Evolutionary conservation across 1,139 yeast species (phyloP), one percentile per base, ranked within the genome.

Genomic region (Magnusiomyces fungicola): DNA sequence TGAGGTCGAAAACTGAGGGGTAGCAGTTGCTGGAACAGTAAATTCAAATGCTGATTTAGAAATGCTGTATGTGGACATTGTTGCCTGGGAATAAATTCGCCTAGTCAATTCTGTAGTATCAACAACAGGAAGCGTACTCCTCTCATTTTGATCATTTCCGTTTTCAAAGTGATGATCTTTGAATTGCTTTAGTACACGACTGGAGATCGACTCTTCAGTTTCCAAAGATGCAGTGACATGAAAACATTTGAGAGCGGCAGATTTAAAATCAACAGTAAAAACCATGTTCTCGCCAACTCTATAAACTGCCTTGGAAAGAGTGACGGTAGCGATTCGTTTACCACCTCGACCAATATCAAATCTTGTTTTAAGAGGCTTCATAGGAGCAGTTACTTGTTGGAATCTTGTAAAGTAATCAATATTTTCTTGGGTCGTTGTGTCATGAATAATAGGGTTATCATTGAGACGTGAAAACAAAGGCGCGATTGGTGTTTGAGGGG

Each of bases 191-290:
- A 43, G 40, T n/a, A 47, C 42, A 23, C 32, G 46, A 23, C 21
- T 23, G 3, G 51, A 56, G 9, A 70, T 57, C 7, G 49, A 47
- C 48, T 70, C 74, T 3, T 62, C 62, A 1, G 70, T 66, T 51
- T 70, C 73, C 9, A 70, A 54, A 34, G 59, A 58, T 1, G 67
- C 70, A 1, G 69, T 62, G 16, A 70, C 53, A 46, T 69, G 73
- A 43, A 63, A 60, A 46, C 72, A 68, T 9, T 58, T 56, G 3
- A 63, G 48, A 3, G 62, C 57, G 3, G 52, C 53, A 2, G 53
- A 47, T 16, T 61, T 39, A 29, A 61, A 58, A 45, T 69, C 65
- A 19, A 65, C 55, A 33, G 59, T 58, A 2, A 68, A 50, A 2
- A 66, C 53, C 16, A 67, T 55, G 12, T 63, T 62, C 33, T 70